Percentiles rank a stretch among this genome's conserved stretches.
These are phyloP conservation scores for Excoecaria agallocha DNA, from an alignment of 345 rosid species.

Conservation along the genomic window DNA sequence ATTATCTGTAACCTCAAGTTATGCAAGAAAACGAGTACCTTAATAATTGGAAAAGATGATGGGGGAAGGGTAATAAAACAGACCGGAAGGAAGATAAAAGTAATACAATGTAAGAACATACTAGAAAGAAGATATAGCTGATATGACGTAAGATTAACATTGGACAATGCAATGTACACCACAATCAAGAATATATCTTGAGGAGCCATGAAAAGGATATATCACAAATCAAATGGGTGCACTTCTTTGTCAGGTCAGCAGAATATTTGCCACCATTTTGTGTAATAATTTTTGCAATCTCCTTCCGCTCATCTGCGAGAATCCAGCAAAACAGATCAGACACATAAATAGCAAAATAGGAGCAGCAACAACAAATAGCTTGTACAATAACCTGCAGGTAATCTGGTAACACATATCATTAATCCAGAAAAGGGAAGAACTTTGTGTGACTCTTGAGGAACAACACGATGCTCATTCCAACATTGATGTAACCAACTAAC, in stretches of 20 bases:
- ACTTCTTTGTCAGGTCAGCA: constrained; percentile 69
- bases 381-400: constrained; percentile 57
- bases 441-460: constrained; percentile 79
- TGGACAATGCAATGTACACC: background rate
- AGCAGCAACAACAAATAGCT: constrained; percentile 18
- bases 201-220: constrained; percentile 62
- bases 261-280: constrained; percentile 88
- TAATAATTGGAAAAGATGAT: background rate
- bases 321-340: constrained; percentile 31
- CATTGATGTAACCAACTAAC: constrained; percentile 81
- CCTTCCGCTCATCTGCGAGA: constrained; percentile 71
- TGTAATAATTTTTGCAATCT: constrained; percentile 53
- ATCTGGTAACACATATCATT: constrained; percentile 69
- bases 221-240: constrained; percentile 91
- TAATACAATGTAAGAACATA: background rate
- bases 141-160: background rate
- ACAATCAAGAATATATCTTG: background rate
- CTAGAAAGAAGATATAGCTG: background rate
- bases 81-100: background rate
- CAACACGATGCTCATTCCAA: constrained; percentile 91
- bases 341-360: constrained; percentile 11
- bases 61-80: background rate
- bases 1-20: background rate
- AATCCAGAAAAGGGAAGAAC: constrained; percentile 92
- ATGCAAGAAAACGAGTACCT: background rate